Percentiles rank a stretch among this genome's conserved stretches.
phyloP scores from a whole-genome alignment of 305 asterid genomes.

The Fraxinus nigra region DNA sequence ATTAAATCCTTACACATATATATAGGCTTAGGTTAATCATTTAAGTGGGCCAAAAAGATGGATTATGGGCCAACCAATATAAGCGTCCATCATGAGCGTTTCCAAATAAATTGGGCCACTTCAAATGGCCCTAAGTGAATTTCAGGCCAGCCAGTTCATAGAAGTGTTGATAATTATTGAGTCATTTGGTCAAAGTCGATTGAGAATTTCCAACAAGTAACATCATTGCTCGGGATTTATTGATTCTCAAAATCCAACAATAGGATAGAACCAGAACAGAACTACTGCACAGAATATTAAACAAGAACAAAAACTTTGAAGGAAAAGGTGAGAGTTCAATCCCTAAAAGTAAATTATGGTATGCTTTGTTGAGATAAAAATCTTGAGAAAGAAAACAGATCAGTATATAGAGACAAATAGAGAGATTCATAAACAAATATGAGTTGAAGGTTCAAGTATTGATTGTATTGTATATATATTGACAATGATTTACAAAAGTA shows the following conservation, averaged over 20 bases:
- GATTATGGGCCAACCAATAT: too few species aligned
- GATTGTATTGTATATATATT: slow-evolving; percentile 3
- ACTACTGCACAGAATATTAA: neutral
- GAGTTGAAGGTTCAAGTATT: neutral
- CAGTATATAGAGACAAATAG: neutral
- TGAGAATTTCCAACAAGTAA: too few species aligned
- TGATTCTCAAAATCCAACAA: neutral
- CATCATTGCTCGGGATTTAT: too few species aligned
- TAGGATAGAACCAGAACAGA: neutral
- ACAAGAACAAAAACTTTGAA: neutral
- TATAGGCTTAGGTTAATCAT: too few species aligned
- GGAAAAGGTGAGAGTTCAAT: neutral
- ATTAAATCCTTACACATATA: too few species aligned
- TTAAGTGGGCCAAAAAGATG: too few species aligned
- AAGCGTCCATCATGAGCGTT: too few species aligned
- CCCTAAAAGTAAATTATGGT: neutral
- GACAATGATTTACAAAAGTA: slow-evolving; percentile 8
- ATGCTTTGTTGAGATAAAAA: neutral
- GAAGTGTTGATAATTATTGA: too few species aligned
- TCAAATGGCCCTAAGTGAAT: too few species aligned
- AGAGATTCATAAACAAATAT: neutral
- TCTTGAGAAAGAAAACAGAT: neutral
- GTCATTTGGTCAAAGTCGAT: too few species aligned
- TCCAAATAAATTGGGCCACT: too few species aligned
- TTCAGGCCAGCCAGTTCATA: too few species aligned